Percentiles rank a stretch among this genome's conserved stretches.
These are phyloP conservation scores for Leccinellum albellum DNA, from an alignment of 768 basidiomycete species.

Conservation along the genomic window DNA sequence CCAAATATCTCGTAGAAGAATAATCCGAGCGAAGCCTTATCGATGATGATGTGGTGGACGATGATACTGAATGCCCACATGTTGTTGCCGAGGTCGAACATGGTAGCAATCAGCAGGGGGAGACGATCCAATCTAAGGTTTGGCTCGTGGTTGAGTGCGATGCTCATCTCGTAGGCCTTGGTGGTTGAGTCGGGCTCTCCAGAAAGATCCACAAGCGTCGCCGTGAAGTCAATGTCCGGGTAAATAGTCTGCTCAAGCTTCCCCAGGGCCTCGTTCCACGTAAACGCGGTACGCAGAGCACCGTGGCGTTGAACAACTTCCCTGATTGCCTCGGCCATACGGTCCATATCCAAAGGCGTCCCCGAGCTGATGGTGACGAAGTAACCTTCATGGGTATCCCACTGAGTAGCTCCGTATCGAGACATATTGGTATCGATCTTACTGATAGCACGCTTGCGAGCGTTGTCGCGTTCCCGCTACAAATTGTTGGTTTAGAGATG, in stretches of 20 bases:
- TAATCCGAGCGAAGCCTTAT: slow-evolving; percentile 27
- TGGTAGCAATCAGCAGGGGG: slow-evolving; percentile 23
- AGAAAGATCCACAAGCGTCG: slow-evolving; percentile 25
- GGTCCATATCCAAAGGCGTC: slow-evolving; percentile 24
- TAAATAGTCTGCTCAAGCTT: slow-evolving; percentile 30
- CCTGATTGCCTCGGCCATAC: slow-evolving; percentile 24
- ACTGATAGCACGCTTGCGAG: slow-evolving; percentile 25
- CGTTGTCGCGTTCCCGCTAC: slow-evolving; percentile 30
- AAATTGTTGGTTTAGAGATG: too few relatives aligned
- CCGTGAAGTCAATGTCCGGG: slow-evolving; percentile 23
- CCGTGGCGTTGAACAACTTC: slow-evolving; percentile 30
- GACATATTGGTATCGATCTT: slow-evolving; percentile 30
- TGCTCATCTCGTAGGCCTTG: slow-evolving; percentile 30
- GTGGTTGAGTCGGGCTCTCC: slow-evolving; percentile 20
- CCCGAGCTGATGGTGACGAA: slow-evolving; percentile 19
- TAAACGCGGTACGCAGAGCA: slow-evolving; percentile 26
- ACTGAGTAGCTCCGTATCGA: slow-evolving; percentile 33
- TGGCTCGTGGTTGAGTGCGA: slow-evolving; percentile 21
- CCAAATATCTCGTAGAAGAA: slow-evolving; percentile 31
- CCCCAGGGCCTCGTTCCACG: slow-evolving; percentile 29
- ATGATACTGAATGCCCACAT: slow-evolving; percentile 28
- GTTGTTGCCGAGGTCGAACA: slow-evolving; percentile 22
- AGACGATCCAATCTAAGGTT: slow-evolving; percentile 25
- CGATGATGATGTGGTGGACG: slow-evolving; percentile 31
- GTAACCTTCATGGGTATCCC: slow-evolving; percentile 30